A percentile compares a stretch with the other conserved stretches of the same genome.
These are phyloP conservation scores for Clitopilus passeckerianus DNA, from an alignment of 768 basidiomycete species.

Conservation along the genomic window DNA sequence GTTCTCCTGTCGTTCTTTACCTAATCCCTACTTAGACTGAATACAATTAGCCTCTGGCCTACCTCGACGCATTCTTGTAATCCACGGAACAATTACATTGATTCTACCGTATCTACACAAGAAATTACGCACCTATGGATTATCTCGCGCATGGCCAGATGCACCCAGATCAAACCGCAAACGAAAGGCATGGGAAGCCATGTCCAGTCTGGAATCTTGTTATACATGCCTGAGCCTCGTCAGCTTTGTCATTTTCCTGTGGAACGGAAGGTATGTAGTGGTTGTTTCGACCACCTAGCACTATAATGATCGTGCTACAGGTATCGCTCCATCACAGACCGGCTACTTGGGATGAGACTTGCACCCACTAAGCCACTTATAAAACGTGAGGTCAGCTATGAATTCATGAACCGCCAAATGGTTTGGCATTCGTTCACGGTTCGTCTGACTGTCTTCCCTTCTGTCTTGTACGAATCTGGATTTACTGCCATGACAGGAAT, in stretches of 20 bases:
- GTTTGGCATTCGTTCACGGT: conserved; percentile 99
- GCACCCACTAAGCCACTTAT: conserved; percentile 65
- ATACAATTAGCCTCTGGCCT: conserved; percentile 55
- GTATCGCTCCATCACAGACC: conserved; percentile 80
- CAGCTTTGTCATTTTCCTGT: conserved; percentile 83
- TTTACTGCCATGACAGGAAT: conserved; percentile 61
- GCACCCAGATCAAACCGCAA: conserved; percentile 75
- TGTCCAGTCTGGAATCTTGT: conserved; percentile 63
- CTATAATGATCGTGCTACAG: conserved; percentile 31
- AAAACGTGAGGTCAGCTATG: conserved; percentile 88
- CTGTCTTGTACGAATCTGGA: background rate
- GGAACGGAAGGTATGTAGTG: conserved; percentile 65
- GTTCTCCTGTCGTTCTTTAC: conserved; percentile 16
- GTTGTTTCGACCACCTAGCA: background rate
- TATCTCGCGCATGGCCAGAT: conserved; percentile 89
- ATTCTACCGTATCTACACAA: conserved; percentile 75
- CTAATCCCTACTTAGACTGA: conserved; percentile 6
- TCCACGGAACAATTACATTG: conserved; percentile 72
- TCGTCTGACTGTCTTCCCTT: conserved; percentile 20
- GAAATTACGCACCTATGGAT: conserved; percentile 67
- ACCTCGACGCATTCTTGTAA: conserved; percentile 51
- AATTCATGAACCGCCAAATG: conserved; percentile 99
- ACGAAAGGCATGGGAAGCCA: conserved; percentile 65
- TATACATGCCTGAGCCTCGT: conserved; percentile 58
- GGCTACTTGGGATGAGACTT: conserved; percentile 71